Conservation (phyloP, 2,329 filamentous ascomycete species). For the Claviceps humidiphila region DNA sequence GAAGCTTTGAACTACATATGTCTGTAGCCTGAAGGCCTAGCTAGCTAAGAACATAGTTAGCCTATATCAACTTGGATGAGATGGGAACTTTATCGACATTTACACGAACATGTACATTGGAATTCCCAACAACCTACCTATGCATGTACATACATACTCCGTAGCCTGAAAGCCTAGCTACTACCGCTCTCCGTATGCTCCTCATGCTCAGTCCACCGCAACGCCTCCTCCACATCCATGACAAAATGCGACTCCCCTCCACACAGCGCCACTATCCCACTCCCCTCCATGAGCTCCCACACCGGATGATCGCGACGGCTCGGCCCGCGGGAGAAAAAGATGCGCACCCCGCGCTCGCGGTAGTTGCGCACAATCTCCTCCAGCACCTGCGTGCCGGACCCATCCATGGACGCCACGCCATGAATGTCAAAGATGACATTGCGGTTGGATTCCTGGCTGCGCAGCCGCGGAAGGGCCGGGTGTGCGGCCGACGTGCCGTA, state of each 20-base stretch:
- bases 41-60: too few relatives aligned
- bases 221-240: conserved; percentile 67
- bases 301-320: conserved; percentile 38
- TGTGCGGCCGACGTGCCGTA: conserved; percentile 81
- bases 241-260: conserved; percentile 73
- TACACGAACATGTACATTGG: too few relatives aligned
- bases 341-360: conserved; percentile 58
- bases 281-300: conserved; percentile 59
- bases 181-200: conserved; percentile 24
- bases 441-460: conserved; percentile 66
- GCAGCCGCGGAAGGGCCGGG: conserved; percentile 70
- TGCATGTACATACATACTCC: too few relatives aligned
- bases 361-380: conserved; percentile 79
- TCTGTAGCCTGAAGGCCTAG: too few relatives aligned
- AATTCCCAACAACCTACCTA: too few relatives aligned
- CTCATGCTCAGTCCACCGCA: conserved; percentile 67
- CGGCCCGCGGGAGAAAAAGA: conserved; percentile 57
- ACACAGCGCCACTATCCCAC: conserved; percentile 73
- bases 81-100: too few relatives aligned
- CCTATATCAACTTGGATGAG: too few relatives aligned
- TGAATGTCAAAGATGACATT: conserved; percentile 97
- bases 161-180: too few relatives aligned
- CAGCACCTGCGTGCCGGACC: conserved; percentile 82
- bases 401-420: conserved; percentile 90
- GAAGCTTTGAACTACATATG: too few relatives aligned